Percentiles rank a stretch among this genome's conserved stretches.
Conservation (phyloP, 2,329 filamentous ascomycete species). For the Aspergillus novoparasiticus region DNA sequence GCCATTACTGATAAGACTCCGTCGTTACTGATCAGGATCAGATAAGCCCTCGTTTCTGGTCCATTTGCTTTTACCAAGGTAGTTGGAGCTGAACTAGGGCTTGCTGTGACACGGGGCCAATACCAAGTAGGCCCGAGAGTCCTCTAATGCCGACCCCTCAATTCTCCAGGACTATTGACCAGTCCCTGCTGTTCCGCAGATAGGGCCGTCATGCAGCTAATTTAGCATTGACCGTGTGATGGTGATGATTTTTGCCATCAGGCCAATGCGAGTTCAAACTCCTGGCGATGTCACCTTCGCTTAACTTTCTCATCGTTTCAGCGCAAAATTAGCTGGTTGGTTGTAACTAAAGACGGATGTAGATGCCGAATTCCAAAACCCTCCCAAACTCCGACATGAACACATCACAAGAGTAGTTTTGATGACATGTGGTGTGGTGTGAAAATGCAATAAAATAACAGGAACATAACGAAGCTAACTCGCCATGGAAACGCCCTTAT, state of each 20-base stretch:
- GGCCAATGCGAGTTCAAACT: neutral
- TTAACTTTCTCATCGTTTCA: neutral
- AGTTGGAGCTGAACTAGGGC: neutral
- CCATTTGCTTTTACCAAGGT: neutral
- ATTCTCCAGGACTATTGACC: neutral
- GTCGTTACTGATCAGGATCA: neutral
- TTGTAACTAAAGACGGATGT: neutral
- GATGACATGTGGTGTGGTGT: neutral
- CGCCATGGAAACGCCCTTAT: constrained; percentile 26
- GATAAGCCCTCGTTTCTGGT: neutral
- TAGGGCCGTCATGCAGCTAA: neutral
- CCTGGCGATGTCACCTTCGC: neutral
- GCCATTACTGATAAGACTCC: neutral
- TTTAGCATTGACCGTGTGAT: neutral
- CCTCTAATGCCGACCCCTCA: neutral
- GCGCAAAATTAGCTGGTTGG: neutral
- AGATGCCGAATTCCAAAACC: neutral
- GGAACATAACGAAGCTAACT: neutral
- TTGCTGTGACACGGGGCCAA: neutral
- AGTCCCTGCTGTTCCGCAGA: neutral
- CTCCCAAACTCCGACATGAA: constrained; percentile 1
- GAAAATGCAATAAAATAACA: neutral
- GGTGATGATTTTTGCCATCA: neutral
- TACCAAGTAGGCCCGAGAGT: neutral
- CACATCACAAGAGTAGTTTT: neutral